Evolutionary conservation across 169 alveolate genomes (phyloP).

Genomic region (Plasmodium gonderi): DNA sequence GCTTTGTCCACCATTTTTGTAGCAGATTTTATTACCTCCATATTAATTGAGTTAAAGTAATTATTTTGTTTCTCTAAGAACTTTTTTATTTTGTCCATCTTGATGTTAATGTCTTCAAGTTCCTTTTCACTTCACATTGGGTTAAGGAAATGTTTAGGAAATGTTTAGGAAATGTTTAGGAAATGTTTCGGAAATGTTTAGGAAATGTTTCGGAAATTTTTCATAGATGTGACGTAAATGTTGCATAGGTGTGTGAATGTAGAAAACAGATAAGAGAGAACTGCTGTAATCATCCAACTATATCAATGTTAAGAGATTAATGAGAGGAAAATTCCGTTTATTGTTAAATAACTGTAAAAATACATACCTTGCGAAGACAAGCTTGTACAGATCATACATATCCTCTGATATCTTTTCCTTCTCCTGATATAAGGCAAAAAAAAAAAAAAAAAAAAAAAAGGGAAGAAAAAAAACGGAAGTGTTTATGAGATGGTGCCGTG

Average conservation of each 20-base stretch:
- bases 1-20: too few relatives aligned
- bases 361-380: conserved; percentile 47
- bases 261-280: too few relatives aligned
- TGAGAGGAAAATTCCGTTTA: background rate
- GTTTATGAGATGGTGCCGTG: background rate
- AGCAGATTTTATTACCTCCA: conserved; percentile 35
- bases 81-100: conserved; percentile 57
- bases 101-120: conserved; percentile 60
- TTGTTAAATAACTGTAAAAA: background rate
- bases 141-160: background rate
- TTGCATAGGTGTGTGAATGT: too few relatives aligned
- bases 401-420: conserved; percentile 63
- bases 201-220: background rate
- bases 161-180: background rate
- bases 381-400: conserved; percentile 49
- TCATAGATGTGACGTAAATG: background rate
- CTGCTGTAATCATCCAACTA: too few relatives aligned
- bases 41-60: conserved; percentile 66
- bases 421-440: conserved; percentile 7
- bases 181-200: background rate
- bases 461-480: background rate
- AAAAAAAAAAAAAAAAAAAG: background rate
- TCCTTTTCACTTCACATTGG: conserved; percentile 40
- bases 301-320: background rate
- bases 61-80: conserved; percentile 60